Evolutionary conservation across 192 early-diverging fungal genomes (phyloP), one percentile per base, ranked within the genome.

Genomic region (Coemansia sp.): DNA sequence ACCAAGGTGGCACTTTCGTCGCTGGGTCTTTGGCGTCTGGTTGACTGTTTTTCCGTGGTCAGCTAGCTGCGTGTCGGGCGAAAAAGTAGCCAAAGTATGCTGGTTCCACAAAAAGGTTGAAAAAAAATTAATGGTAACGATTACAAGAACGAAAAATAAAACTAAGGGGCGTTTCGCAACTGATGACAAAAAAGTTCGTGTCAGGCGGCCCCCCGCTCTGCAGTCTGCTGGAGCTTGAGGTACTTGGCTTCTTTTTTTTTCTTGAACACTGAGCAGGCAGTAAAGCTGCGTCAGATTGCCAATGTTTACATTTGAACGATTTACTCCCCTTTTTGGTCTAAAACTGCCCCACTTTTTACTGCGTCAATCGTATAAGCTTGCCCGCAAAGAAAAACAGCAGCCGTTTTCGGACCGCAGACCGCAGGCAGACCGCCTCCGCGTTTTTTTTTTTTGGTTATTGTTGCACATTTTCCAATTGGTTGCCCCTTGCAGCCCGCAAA

Each of bases 81-180:
- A 48, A 3, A 48, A 29, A 29, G 29, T 29, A 29, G 29, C 29
- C 29, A 52, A 52, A 25, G 23, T 7, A 25, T 25, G 49, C 22
- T 25, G 15, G 49, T 11, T 52, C 20, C 22, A 20, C 6, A 15
- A 52, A 11, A 52, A 7, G 9, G 9, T 0, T 4, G 13, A 2
- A 25, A 11, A 25, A 25, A 52, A 52, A 52, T 10, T 52, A 48
- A 17, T 8, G 15, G 46, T 48, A 20, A 9, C 23, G 49, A 52
- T 52, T 52, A 11, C 49, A 52, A 52, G 9, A 52, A 22, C 23
- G 13, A 52, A 52, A 52, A 52, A 45, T 45, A 45, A 52, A 52
- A 29, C 22, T 20, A 52, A 29, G 29, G 23, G 23, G 23, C 7
- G 49, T 15, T 52, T 14, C 7, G 23, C 49, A 45, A 15, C 49